A percentile compares a stretch with the other conserved stretches of the same genome.
Evolutionary conservation across 352 stramenopile species (phyloP).

Genomic region (Globisporangium megalacanthum): DNA sequence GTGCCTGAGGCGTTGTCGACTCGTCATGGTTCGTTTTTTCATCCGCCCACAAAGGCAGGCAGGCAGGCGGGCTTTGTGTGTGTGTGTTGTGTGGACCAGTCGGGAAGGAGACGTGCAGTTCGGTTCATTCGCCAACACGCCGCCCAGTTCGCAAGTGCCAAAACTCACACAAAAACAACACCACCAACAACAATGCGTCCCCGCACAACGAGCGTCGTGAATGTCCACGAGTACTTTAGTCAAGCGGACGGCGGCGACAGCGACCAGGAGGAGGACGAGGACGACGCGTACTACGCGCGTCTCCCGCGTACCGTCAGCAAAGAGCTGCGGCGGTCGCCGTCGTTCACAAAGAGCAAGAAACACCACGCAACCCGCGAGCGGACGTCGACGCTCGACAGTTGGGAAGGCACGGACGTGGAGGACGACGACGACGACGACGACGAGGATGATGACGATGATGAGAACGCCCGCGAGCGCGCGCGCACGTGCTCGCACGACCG

Average conservation of each 20-base stretch:
- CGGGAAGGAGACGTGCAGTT: background rate
- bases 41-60: background rate
- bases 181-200: constrained; percentile 38
- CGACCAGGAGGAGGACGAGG: constrained; percentile 35
- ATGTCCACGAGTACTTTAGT: constrained; percentile 69
- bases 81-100: background rate
- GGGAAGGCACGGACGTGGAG: constrained; percentile 46
- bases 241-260: constrained; percentile 37
- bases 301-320: constrained; percentile 9
- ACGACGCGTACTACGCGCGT: constrained; percentile 42
- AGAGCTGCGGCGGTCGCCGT: constrained; percentile 3
- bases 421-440: constrained; percentile 55
- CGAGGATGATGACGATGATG: constrained; percentile 39
- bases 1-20: constrained; percentile 2
- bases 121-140: constrained; percentile 5
- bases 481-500: constrained; percentile 65
- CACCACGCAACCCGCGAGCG: constrained; percentile 31
- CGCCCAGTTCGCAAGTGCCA: background rate
- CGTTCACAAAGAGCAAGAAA: constrained; percentile 30
- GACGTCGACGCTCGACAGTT: constrained; percentile 51
- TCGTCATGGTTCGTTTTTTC: constrained; percentile 3
- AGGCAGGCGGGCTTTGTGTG: too few species aligned
- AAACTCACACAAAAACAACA: background rate
- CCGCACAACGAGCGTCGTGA: constrained; percentile 69
- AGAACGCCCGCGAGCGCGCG: constrained; percentile 35